Conservation (phyloP, 331 rosid genomes). For the Pyrus hybrid region DNA sequence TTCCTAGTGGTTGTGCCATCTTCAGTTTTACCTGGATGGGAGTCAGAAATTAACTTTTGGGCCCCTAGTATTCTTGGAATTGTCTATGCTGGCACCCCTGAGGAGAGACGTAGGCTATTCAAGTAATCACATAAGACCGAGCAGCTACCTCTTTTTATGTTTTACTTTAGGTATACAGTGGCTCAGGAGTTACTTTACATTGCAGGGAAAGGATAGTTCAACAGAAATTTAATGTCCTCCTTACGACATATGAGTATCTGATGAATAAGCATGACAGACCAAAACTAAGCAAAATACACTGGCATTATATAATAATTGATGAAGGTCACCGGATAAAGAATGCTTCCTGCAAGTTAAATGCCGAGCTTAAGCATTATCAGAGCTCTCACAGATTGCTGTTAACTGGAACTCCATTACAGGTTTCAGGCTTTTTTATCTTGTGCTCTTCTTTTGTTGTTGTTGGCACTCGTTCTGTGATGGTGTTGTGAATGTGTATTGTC, state of each 20-base stretch:
- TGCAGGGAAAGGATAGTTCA: slow-evolving; percentile 92
- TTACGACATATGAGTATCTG: slow-evolving; percentile 95
- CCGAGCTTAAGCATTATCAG: slow-evolving; percentile 86
- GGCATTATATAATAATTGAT: slow-evolving; percentile 97
- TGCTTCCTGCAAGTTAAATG: slow-evolving; percentile 99
- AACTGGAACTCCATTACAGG: slow-evolving; percentile 99
- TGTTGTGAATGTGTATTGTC: not conserved
- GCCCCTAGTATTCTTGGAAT: slow-evolving; percentile 73
- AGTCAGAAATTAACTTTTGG: slow-evolving; percentile 88
- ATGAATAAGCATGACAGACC: slow-evolving; percentile 99
- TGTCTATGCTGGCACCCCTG: slow-evolving; percentile 92
- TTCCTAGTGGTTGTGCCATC: slow-evolving; percentile 99
- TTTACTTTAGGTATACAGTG: not conserved
- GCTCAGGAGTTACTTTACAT: slow-evolving; percentile 21
- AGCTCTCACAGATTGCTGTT: slow-evolving; percentile 96
- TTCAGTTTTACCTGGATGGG: slow-evolving; percentile 99
- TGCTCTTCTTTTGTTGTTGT: slow-evolving; percentile 1
- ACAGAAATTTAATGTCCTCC: slow-evolving; percentile 89
- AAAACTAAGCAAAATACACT: slow-evolving; percentile 83
- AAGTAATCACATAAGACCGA: slow-evolving; percentile 48
- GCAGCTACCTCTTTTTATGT: not conserved
- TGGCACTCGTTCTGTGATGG: not conserved
- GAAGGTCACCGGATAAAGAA: slow-evolving; percentile 99
- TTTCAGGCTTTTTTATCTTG: slow-evolving; percentile 18
- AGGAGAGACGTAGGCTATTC: slow-evolving; percentile 88